Evolutionary conservation across 2,329 filamentous ascomycete genomes (phyloP).

Genomic region (Colletotrichum eremochloae): DNA sequence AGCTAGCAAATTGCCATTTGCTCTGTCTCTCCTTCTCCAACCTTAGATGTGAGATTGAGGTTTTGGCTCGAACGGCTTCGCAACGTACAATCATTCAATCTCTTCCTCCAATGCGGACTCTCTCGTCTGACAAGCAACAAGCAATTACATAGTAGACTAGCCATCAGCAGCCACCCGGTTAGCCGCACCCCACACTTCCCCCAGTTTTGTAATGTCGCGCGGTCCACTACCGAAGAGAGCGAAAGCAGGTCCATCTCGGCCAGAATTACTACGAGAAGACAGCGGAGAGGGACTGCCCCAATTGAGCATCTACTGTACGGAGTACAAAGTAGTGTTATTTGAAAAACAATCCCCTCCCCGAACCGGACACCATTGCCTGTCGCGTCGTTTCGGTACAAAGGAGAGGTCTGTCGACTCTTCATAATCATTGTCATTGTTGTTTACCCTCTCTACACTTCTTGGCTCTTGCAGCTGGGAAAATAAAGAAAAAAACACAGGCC

Average conservation of each 20-base stretch:
- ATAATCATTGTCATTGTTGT: not conserved
- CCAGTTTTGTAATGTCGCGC: conserved; percentile 37
- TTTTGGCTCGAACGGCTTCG: conserved; percentile 7
- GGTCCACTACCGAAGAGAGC: conserved; percentile 39
- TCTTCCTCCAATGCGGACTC: conserved; percentile 13
- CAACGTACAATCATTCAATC: not conserved
- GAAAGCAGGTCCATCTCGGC: conserved; percentile 37
- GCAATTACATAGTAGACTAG: not conserved
- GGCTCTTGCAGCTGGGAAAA: not conserved
- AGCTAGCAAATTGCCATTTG: conserved; percentile 14
- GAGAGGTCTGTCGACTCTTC: too few species aligned
- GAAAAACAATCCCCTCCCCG: conserved; percentile 11
- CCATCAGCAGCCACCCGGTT: conserved; percentile 14
- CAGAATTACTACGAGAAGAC: conserved; percentile 40
- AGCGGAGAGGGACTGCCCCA: conserved; percentile 2
- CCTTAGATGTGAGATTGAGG: conserved; percentile 13
- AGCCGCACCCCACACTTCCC: conserved; percentile 37
- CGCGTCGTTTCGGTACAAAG: not conserved
- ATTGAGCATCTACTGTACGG: not conserved
- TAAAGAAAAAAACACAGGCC: not conserved
- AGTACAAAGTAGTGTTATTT: not conserved
- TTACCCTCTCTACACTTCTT: not conserved
- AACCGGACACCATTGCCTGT: conserved; percentile 20
- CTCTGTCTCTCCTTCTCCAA: conserved; percentile 25
- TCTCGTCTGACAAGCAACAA: conserved; percentile 5